Percentiles rank a stretch among this genome's conserved stretches.
Evolutionary conservation across 2,329 filamentous ascomycete genomes (phyloP).

Genomic region (Aspergillus uvarum): DNA sequence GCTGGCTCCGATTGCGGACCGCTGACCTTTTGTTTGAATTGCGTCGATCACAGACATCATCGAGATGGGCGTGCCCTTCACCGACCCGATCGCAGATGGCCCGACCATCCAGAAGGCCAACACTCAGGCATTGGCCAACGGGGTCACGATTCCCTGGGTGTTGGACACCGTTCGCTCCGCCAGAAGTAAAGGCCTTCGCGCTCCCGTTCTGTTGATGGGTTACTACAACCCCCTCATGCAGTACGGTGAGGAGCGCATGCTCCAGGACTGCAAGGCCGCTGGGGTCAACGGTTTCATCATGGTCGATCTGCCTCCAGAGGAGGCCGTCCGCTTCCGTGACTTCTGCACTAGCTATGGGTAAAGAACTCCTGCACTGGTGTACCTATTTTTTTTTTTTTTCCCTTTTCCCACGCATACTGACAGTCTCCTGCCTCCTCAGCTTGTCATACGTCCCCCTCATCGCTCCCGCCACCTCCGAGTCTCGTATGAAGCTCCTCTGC

Average conservation of each 20-base stretch:
- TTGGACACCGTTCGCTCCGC: conserved; percentile 83
- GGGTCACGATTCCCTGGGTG: conserved; percentile 76
- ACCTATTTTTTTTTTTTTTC: no score
- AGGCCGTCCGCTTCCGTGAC: conserved; percentile 71
- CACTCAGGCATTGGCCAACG: conserved; percentile 83
- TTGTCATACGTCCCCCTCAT: conserved; percentile 97
- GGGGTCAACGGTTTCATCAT: conserved; percentile 96
- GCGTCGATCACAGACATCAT: conserved; percentile 68
- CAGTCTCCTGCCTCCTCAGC: conserved; percentile 39
- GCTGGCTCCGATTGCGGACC: neutral
- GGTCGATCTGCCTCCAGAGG: conserved; percentile 94
- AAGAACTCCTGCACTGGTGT: conserved; percentile 17
- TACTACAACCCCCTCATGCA: conserved; percentile 97
- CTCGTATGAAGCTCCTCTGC: conserved; percentile 93
- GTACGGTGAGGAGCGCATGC: conserved; percentile 87
- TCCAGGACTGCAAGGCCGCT: conserved; percentile 78
- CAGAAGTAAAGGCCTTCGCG: conserved; percentile 71
- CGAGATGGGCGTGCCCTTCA: conserved; percentile 94
- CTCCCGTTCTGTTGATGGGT: conserved; percentile 91
- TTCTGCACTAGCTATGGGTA: conserved; percentile 37
- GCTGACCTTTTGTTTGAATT: neutral
- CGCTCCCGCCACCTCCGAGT: conserved; percentile 86
- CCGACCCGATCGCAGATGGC: conserved; percentile 95
- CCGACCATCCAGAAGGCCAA: conserved; percentile 96
- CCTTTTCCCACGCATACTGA: neutral